Conservation (phyloP, 2,329 filamentous ascomycete species). For the Chrysoporthe cubensis region DNA sequence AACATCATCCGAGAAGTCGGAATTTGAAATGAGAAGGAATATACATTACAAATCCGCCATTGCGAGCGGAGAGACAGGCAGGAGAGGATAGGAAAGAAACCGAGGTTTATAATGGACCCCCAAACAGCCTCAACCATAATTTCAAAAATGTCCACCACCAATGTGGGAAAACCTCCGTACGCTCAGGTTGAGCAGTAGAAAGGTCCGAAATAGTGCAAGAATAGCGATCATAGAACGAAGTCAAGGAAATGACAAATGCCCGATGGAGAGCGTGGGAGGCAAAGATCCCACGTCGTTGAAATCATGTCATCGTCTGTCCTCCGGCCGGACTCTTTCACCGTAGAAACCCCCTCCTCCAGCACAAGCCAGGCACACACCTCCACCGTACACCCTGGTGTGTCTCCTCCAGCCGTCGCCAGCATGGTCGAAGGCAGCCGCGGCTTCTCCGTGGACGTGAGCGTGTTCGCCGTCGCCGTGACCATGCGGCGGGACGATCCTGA, state of each 20-base stretch:
- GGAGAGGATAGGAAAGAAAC: neutral
- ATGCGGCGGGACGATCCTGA: conserved; percentile 25
- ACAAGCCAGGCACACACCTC: conserved; percentile 61
- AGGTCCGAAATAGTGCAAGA: neutral
- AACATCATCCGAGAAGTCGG: neutral
- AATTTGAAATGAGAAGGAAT: neutral
- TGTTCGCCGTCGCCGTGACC: conserved; percentile 36
- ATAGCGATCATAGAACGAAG: neutral
- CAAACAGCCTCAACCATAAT: neutral
- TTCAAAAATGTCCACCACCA: neutral
- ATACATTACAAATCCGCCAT: neutral
- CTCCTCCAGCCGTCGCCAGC: conserved; percentile 57
- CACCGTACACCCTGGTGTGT: conserved; percentile 63
- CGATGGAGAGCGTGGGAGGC: neutral
- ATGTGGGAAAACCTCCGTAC: neutral
- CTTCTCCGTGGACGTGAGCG: conserved; percentile 54
- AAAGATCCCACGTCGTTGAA: no score
- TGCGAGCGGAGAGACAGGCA: neutral
- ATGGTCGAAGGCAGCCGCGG: conserved; percentile 52
- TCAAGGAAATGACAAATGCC: no score
- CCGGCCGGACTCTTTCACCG: conserved; percentile 13
- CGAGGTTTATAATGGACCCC: neutral
- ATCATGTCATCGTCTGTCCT: conserved; percentile 15
- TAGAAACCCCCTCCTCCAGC: conserved; percentile 46
- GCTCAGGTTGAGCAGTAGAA: neutral